Base-by-base conservation (phyloP, 192 early-diverging fungal species). In the Coemansia interrupta region DNA sequence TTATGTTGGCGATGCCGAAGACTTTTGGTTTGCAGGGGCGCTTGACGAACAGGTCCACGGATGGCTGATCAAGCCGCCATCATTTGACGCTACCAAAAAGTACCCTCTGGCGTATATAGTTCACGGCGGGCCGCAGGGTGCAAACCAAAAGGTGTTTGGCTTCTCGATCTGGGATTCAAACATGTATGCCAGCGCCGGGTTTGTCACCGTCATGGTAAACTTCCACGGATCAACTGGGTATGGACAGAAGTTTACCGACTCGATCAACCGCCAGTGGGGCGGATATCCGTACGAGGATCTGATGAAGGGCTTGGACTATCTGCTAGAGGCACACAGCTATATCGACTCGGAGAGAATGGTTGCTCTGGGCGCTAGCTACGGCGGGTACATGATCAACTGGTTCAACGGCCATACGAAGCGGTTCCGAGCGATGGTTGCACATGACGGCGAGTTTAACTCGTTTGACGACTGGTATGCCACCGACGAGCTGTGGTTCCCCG, bases 371-470 rank as follows among this genome's bases (percentile, higher is more conserved):
- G 89, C 86, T 1, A 84, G 82, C 7, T 92, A 91, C 69, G 90
- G 90, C 63, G 90, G 88, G 12, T 90, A 83, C 61, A 89, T 89
- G 90, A 78, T 88, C 50, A 92, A 92, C 75, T 92, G 89, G 89
- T 73, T 92, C 59, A 92, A 92, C 58, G 84, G 83, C 8, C 85
- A 91, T 61, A 88, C 84, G 7, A 48, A 78, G 13, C 70, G 84
- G 19, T 92, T 92, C 71, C 70, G 72, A 43, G 74, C 71, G 19
- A 63, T 89, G 44, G 88, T 90, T 23, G 86, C 81, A 58, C 88
- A 91, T 56, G 90, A 89, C 63, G 90, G 90, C 54, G 80, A 86
- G 51, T 90, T 90, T 70, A 74, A 75, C 19, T 80, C 83, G 8
- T 50, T 74, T 14, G 63, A 68, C 23, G 64, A 70, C 23, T 90